Base-by-base conservation (phyloP, 176 grass and related monocot species). In the Oryza rufipogon region DNA sequence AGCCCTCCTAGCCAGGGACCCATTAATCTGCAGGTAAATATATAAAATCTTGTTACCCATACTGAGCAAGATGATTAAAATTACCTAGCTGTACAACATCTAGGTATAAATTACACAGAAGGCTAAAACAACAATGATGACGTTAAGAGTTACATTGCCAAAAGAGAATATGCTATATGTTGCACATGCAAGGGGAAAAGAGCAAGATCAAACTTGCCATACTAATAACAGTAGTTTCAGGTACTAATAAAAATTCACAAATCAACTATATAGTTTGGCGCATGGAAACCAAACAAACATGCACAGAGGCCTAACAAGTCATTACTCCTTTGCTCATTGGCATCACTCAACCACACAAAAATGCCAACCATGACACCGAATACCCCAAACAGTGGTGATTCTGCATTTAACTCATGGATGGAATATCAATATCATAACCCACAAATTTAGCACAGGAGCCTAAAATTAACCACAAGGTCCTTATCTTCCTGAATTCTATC, bases 1-100 rank as follows among this genome's bases (percentile, higher is more conserved):
- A 2, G 81, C 85, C 76, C 85, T 91, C 25, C 89, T 76, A 30
- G 89, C 89, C 65, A 91, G 26, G 3, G 89, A 91, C 8, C 89
- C 89, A 56, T 85, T 91, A 54, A 91, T 66, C 85, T 91, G 65
- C 34, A 39, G 61, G 13, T 11, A 15, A 26, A 83, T 49, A 65
- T 6, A 70, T 34, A 68, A 58, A 68, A 58, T 11, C 1, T 9
- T 45, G 5, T 84, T 69, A 45, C 4, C 60, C 2, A 85, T 68
- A 41, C 23, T 60, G 22, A 4, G 38, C 2, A 8, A 28, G 36
- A 80, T 69, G 7, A 56, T 72, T 12, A 5, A 14, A 61, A 9
- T 14, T 56, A 32, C 15, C 19, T 3, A 38, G 46, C 32, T 54
- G 77, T n/a, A 17, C 26, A 34, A 34, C 47, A 52, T 75, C 9